Conservation (phyloP, 164 flowering plant genomes). For the Nelumbo lutea region DNA sequence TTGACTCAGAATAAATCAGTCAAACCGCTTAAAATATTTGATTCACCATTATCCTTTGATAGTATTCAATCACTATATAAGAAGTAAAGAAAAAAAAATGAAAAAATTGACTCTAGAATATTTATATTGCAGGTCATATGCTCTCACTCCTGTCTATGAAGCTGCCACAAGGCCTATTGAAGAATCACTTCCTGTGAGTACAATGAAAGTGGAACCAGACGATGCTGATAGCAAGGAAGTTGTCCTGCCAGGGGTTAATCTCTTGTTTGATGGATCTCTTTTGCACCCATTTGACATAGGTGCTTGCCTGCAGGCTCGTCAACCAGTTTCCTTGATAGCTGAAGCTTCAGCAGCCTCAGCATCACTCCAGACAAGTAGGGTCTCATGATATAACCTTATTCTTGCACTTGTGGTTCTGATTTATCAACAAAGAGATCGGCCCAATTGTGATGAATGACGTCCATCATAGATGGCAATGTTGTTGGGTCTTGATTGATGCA, state of each 20-base stretch:
- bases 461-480: background rate
- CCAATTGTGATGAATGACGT: conserved; percentile 1
- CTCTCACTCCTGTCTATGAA: conserved; percentile 75
- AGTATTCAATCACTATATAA: background rate
- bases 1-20: too few species aligned
- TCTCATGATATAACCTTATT: conserved; percentile 9
- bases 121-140: conserved; percentile 68
- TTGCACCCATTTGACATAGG: conserved; percentile 87
- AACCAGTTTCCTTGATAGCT: conserved; percentile 75
- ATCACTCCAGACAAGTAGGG: conserved; percentile 39
- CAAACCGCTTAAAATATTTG: background rate
- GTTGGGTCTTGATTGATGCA: too few species aligned
- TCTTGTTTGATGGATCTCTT: conserved; percentile 82
- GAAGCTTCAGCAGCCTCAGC: conserved; percentile 83
- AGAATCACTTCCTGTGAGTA: conserved; percentile 35
- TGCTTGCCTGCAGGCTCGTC: conserved; percentile 96
- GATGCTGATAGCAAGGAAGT: conserved; percentile 75
- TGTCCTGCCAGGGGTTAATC: conserved; percentile 79
- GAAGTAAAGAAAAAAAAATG: background rate
- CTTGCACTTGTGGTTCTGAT: background rate
- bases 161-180: conserved; percentile 69
- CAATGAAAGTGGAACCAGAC: conserved; percentile 57
- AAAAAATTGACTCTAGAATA: conserved; percentile 2
- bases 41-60: background rate
- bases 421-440: background rate